Evolutionary conservation across 768 basidiomycete species (phyloP), one percentile per base, ranked within the genome.

Genomic region (Panaeolus cyanescens): DNA sequence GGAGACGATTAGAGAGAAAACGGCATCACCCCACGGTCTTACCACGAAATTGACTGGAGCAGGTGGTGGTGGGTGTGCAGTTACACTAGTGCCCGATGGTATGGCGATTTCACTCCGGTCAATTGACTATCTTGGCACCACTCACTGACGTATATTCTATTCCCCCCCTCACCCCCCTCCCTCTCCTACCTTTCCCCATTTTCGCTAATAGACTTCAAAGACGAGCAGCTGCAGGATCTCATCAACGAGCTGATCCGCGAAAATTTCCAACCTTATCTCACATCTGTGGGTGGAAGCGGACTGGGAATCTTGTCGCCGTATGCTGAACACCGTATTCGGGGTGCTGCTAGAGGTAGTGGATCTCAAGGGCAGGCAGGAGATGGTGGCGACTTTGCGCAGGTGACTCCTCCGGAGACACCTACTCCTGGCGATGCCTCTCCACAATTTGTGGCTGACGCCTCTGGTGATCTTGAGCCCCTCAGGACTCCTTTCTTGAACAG

Each of bases 21-120:
- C 95, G 0, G 80, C 82, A 9, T 70, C 78, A 63, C 89, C 88
- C 7, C 91, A 89, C 75, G 76, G 77, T 9, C 79, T 99, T 54
- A 87, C 87, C 68, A 95, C 95, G n/a, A 97, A 98, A 79, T 77
- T 99, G 59, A 99, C 97, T 6, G 97, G 97, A 39, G 96, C 97
- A 7, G 97, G 97, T 31, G 97, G 97, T 37, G 97, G 97, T 25
- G 97, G 97, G n/a, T 99, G 97, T 70, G 90, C 95, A 4, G 94
- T 99, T 31, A 96, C 96, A 12, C 84, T 99, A 33, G 83, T 99
- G 56, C 97, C 97, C 56, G 95, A 98, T 77, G 86, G 96, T 96
- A 66, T 65, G 89, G 77, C 45, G 45, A 25, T 50, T 50, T 50
- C 45, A 28, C 25, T 5, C 45, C 45, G 45, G 45, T 28, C 45